Evolutionary conservation across 495 filamentous ascomycete genomes (phyloP), one percentile per base, ranked within the genome.

Genomic region (Chaetomidium leptoderma): DNA sequence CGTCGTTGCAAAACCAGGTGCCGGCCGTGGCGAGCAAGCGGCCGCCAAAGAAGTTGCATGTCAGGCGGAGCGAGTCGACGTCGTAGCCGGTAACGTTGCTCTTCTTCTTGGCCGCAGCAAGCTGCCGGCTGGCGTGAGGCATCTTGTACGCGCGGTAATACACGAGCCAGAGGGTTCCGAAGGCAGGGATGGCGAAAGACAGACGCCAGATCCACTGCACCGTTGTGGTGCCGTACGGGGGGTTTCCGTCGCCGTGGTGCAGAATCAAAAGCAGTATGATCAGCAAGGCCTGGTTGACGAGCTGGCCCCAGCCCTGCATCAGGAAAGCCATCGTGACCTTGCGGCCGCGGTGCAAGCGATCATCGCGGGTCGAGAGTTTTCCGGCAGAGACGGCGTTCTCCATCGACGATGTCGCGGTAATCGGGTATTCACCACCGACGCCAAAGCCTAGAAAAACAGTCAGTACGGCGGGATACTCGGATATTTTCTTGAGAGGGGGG

Each of bases 281-380:
- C 43, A 96, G 79, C 45, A 93, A 70, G 56, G 83, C 84, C 71
- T 95, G 91, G 81, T 96, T 96, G 74, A 87, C 78, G 66, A 95
- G 87, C 70, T 96, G 91, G 65, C 91, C 91, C 91, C 91, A 96
- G 45, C 91, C 91, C 70, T 96, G 91, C 91, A 96, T 96, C 75
- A 96, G 74, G 77, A 96, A 96, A 32, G 91, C 91, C 70, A 83
- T 87, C 49, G 90, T 93, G 66, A 95, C 90, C 72, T 92, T 92
- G 67, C 91, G 86, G 45, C 91, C 91, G 70, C 91, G 89, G 78
- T 96, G 91, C 43, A 95, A 81, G 72, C 91, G 88, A 69, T 96
- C 91, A 21, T 93, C 89, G 59, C 83, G 85, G 57, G 90, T 92
- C 9, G 91, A 96, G 35, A 96, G 73, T 66, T 86, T 89, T 39